Base-by-base conservation (phyloP, 148 eudicot species). In the Silene uniflora region DNA sequence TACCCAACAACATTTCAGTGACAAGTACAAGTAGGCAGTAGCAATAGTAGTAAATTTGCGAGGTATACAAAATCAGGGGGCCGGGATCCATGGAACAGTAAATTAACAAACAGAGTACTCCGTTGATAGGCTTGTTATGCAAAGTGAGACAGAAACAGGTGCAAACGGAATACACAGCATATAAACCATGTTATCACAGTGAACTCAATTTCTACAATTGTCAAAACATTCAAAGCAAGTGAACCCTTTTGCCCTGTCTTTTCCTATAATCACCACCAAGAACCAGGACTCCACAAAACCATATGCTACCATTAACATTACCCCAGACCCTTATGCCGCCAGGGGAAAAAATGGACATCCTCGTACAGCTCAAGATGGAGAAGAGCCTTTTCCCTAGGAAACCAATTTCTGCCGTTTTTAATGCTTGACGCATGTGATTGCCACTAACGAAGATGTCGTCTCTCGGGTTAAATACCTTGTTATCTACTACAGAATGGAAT, bases 61-160 rank as follows among this genome's bases (percentile, higher is more conserved):
- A 7, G 78, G 82, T 6, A 62, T 62, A 74, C 64, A 78, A 81
- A 72, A 78, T 73, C 80, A 59, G 73, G 73, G 7, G 74, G n/a
- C n/a, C n/a, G n/a, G n/a, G 81, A 84, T 85, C 84, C 90, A 85
- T 85, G 13, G 69, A 10, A 54, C 16, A 61, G 59, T 27, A 76
- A 7, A 65, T 60, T 16, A 65, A 58, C 22, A 46, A 21, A 0
- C 10, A 47, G 27, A 60, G 6, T 60, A 59, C 21, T 59, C 10
- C 10, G 3, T 24, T 5, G 14, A 42, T 1, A 3, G 6, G 10
- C 19, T 6, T 67, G 42, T 10, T 42, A 8, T n/a, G 23, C 14
- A 19, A 44, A 46, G 7, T 7, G 16, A 68, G 25, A 49, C 55
- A 69, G 27, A 35, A 35, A 22, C 24, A 1, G 32, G 32, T 58